Base-by-base conservation (phyloP, 176 grass and related monocot genomes). In the Canna indica region DNA sequence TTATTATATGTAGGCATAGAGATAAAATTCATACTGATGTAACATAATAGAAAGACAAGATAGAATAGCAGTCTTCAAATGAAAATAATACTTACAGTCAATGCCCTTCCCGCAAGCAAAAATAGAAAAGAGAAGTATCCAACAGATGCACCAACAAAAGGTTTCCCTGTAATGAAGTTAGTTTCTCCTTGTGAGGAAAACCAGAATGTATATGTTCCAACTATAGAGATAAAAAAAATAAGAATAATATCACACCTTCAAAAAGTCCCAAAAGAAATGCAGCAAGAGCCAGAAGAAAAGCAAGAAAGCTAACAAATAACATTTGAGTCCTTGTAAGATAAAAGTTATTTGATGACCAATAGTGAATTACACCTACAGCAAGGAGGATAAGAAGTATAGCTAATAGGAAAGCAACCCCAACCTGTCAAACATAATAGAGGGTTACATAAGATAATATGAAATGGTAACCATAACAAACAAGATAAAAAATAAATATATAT, bases 101-200 rank as follows among this genome's bases (percentile, higher is more conserved):
- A 82, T 41, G 94, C 89, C 72, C 89, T 93, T 85, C 94, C 94
- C 22, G 94, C 91, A 56, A 99, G 89, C 85, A 99, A 89, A 86
- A 99, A 99, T 24, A 99, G 74, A 87, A 99, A 99, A n/a, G 89
- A 92, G 75, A 99, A 99, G 73, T 99, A 99, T 44, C 88, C 94
- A 58, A 99, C 85, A 52, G 94, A 99, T 80, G 86, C 89, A 77
- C 94, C 94, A 82, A 99, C 84, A 85, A 99, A 99, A 67, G 89
- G 89, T 44, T 88, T 93, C 22, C 61, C 94, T 99, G 72, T 29
- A 85, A 72, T 61, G 59, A 71, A 70, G 57, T 76, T 22, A 35
- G 59, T 58, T 47, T 57, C 70, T 64, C 32, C 11, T 62, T 70
- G 73, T 16, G 36, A 75, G 27, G 29, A 47, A 44, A 69, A 74